Percentiles rank a stretch among this genome's conserved stretches.
These are phyloP conservation scores for Elongisporangium anandrum DNA, from an alignment of 352 stramenopile genomes.

Conservation along the genomic window DNA sequence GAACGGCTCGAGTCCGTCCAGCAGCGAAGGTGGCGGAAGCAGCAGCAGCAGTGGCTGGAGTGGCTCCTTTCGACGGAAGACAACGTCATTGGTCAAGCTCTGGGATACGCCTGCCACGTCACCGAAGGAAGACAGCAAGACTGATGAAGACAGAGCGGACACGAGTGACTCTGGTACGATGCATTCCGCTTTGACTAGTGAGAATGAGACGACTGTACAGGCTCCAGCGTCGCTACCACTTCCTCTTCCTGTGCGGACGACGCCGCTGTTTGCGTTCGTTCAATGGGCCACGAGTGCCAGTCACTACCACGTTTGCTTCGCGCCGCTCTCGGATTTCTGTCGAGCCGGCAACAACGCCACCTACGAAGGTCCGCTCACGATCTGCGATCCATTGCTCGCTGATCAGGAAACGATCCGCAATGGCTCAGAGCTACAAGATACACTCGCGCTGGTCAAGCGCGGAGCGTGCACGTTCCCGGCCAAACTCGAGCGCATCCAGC, in stretches of 20 bases:
- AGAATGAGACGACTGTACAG: background rate
- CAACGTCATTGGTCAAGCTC: constrained; percentile 52
- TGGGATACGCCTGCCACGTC: constrained; percentile 9
- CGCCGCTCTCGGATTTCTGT: constrained; percentile 65
- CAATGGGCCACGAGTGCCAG: constrained; percentile 50
- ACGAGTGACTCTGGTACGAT: background rate
- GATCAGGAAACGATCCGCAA: constrained; percentile 25
- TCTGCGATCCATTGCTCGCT: constrained; percentile 43
- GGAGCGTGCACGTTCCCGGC: constrained; percentile 63
- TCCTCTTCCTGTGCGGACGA: background rate
- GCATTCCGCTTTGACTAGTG: background rate
- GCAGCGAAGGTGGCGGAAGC: constrained; percentile 3
- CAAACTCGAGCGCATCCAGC: constrained; percentile 62
- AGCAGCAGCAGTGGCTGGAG: constrained; percentile 19
- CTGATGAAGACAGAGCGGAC: background rate
- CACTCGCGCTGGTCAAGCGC: constrained; percentile 47
- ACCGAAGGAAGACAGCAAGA: background rate
- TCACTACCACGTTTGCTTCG: constrained; percentile 42
- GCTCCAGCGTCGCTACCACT: background rate
- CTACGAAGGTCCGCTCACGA: constrained; percentile 38
- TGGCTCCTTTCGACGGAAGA: constrained; percentile 35
- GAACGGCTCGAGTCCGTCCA: background rate
- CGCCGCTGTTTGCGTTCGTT: constrained; percentile 61
- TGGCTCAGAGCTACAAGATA: background rate
- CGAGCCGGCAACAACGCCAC: constrained; percentile 25